These are phyloP conservation scores for Podospora pseudoanserina DNA, from an alignment of 495 filamentous ascomycete species.

Conservation along the genomic window DNA sequence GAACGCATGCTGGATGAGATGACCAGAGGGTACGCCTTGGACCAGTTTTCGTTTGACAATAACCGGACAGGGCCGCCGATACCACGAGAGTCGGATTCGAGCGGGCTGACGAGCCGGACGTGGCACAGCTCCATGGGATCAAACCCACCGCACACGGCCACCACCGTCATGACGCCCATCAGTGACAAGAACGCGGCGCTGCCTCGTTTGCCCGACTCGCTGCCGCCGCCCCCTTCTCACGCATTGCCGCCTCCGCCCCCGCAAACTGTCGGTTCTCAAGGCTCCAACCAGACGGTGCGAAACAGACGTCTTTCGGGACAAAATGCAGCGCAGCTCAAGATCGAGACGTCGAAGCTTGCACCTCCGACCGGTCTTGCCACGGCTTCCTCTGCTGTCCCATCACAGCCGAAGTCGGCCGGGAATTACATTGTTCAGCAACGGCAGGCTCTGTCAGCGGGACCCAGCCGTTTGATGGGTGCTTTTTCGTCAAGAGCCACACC, in stretches of 20 bases:
- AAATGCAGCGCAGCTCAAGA: slow-evolving; percentile 77
- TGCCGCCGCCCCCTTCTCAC: slow-evolving; percentile 39
- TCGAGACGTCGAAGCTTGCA: slow-evolving; percentile 64
- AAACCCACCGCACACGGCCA: slow-evolving; percentile 64
- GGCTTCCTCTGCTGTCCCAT: slow-evolving; percentile 39
- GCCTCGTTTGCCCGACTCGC: slow-evolving; percentile 28
- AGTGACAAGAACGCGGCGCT: slow-evolving; percentile 57
- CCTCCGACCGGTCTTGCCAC: slow-evolving; percentile 34
- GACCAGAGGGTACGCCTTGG: slow-evolving; percentile 80
- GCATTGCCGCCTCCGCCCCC: slow-evolving; percentile 34
- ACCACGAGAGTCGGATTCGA: slow-evolving; percentile 86
- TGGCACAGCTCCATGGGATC: slow-evolving; percentile 86
- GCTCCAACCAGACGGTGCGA: slow-evolving; percentile 58
- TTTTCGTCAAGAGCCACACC: slow-evolving; percentile 33
- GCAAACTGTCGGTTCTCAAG: slow-evolving; percentile 24
- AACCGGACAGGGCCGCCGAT: slow-evolving; percentile 68
- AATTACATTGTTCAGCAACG: slow-evolving; percentile 46
- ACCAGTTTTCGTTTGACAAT: slow-evolving; percentile 75
- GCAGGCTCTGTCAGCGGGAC: slow-evolving; percentile 41
- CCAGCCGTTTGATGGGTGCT: slow-evolving; percentile 26
- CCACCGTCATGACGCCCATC: slow-evolving; percentile 70
- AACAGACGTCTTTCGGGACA: slow-evolving; percentile 78
- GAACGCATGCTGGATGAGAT: slow-evolving; percentile 91
- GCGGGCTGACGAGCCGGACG: slow-evolving; percentile 74
- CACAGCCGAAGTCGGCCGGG: slow-evolving; percentile 39